A percentile compares a stretch with the other conserved stretches of the same genome.
These are phyloP conservation scores for Closterium sp. DNA, from an alignment of 139 green algal species.

Conservation along the genomic window DNA sequence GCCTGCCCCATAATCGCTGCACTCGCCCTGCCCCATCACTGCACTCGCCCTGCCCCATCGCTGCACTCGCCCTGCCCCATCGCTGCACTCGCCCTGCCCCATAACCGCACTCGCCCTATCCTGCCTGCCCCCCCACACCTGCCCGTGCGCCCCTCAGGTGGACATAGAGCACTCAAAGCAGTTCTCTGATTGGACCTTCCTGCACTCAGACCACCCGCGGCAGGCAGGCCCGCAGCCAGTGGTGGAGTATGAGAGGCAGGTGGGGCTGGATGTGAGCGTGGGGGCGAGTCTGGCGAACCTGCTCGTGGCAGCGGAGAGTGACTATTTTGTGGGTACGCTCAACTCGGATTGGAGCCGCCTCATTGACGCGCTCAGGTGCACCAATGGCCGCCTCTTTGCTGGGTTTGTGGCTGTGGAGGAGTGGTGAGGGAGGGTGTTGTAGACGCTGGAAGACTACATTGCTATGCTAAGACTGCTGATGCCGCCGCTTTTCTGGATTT, in stretches of 20 bases:
- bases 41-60: no score
- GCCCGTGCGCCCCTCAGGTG: neutral
- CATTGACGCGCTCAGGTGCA: no score
- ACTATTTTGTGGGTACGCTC: conserved; percentile 40
- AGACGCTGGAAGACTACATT: no score
- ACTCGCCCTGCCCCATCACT: neutral
- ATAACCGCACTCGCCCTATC: no score
- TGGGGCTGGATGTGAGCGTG: neutral
- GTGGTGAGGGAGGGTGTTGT: neutral
- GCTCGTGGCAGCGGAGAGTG: conserved; percentile 28
- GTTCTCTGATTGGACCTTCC: neutral
- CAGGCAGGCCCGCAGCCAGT: neutral
- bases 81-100: no score
- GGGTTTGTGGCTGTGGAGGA: neutral
- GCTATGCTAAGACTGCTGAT: no score
- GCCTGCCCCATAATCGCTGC: no score
- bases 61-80: no score
- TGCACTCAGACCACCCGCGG: neutral
- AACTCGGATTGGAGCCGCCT: no score
- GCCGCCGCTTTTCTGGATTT: no score
- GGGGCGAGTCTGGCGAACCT: conserved; percentile 16
- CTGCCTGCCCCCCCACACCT: no score
- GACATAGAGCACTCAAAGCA: neutral
- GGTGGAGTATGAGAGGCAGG: neutral
- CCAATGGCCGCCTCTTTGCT: neutral